Base-by-base conservation (phyloP, 768 basidiomycete species). In the Suillus decipiens region DNA sequence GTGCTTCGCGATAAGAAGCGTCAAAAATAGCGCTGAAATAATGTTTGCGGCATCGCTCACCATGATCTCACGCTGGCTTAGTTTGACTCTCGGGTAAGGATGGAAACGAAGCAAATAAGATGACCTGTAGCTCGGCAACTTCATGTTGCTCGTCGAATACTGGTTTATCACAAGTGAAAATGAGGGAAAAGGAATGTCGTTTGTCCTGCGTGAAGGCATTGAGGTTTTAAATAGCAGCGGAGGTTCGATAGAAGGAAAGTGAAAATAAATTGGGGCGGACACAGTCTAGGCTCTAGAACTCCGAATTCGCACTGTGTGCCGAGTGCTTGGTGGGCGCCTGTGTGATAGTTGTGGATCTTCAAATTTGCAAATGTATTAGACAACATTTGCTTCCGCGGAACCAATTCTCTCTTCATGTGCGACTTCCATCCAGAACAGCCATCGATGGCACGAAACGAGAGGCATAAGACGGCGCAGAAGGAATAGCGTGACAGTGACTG, bases 91-190 rank as follows among this genome's bases (percentile, higher is more conserved):
- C 14, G 64, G 57, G 45, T 66, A 64, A 10, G 66, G 66, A 17
- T 66, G 64, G 36, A 55, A 66, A 11, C 66, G 51, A 8, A 65
- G 50, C 43, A 66, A 42, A 31, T 66, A 43, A 3, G 64, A 66
- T 2, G 61, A 55, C 14, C 64, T 55, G 45, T 66, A 66, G 28
- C 47, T 62, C 3, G 63, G 66, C 11, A 66, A 48, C 2, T 60
- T 63, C 42, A 55, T 33, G 10, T 50, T 33, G 24, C 54, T 47
- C 22, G 24, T 65, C 14, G 37, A 36, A 17, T 41, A 19, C 41
- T 34, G 41, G 41, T 22, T 43, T 24, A 61, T 11, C 2, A 34
- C 34, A 14, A 58, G 50, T 33, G 48, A 24, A 39, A 47, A 53
- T 12, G 22, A n/a, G 7, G 50, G 61, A 34, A 62, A 55, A 54